Base-by-base conservation (phyloP, 2,329 filamentous ascomycete genomes). In the Colletotrichum sp. region DNA sequence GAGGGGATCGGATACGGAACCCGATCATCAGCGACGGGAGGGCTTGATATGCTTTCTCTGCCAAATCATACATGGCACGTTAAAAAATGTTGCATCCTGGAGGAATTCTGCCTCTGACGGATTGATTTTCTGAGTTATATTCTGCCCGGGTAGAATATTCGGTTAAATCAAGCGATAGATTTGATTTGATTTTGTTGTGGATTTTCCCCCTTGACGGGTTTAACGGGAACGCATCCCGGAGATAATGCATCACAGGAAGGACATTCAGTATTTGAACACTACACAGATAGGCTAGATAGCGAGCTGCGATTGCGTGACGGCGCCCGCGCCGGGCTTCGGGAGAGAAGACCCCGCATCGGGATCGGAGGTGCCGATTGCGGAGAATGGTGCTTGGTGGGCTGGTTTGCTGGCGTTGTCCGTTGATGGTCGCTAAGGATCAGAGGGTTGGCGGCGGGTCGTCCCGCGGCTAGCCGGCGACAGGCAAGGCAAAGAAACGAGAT, bases 131-230 rank as follows among this genome's bases (percentile, higher is more conserved):
- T 39, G 4, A 6, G 9, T 39, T 64, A 64, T 72, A 64, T 72
- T 75, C 64, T 75, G 70, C 73, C 73, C 70, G 64, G 70, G 73
- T 56, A 75, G 55, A 73, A 73, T 39, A 73, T 65, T 60, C 27
- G 62, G 56, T 43, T 64, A 64, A 36, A 27, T 28, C 55, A 48
- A 66, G 43, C 13, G 39, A n/a, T 22, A 34, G n/a, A 18, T 30
- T 9, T 48, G 39, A 48, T 48, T 4, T 48, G 18, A 48, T 9
- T n/a, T 13, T 34, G n/a, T 18, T 18, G 39, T 48, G 0, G 39
- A 12, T 12, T 48, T 48, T 48, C 3, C 5, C 1, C 18, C 9
- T 4, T 5, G 18, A 5, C 39, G 39, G 39, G 39, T 22, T 66
- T 25, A 10, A 32, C 58, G 58, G 58, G 30, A n/a, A 25, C 30